Base-by-base conservation (phyloP, 495 filamentous ascomycete genomes). In the Penicillium verhagenii region DNA sequence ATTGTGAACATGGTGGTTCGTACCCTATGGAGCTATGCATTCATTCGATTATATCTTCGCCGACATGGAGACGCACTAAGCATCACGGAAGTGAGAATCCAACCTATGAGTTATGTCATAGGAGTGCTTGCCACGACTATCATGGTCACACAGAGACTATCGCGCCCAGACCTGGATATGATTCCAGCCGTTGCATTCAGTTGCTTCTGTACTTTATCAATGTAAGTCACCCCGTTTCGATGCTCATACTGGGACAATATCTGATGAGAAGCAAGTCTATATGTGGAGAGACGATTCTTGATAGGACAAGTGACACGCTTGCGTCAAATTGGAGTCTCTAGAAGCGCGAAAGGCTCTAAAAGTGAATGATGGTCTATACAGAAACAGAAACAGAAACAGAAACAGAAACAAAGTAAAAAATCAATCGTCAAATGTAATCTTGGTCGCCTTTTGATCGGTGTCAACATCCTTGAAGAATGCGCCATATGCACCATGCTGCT, bases 401-500 rank as follows among this genome's bases (percentile, higher is more conserved):
- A 33, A 14, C 11, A 50, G 9, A 35, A 35, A n/a, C 13, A 33
- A 13, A 33, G 14, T 1, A 4, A 50, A 9, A 39, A 47, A 21
- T 56, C 61, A 83, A 65, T 89, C 86, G 68, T 96, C 91, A 70
- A 97, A 97, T 29, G 80, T 90, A 65, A 97, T 97, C 79, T 96
- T 97, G 52, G 87, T 95, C 0, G 88, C 89, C 66, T 88, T 83
- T 76, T 92, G 90, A 66, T 79, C 85, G 48, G 82, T 83, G 54
- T 88, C 88, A 33, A 72, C 60, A 37, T 96, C 89, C 69, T 92
- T 96, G 77, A 84, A 95, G 64, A 96, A 97, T 1, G 90, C 89
- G 40, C 94, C 94, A 67, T 97, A 98, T 8, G 85, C 85, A 50
- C 88, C 88, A 71, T 98, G 93, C 38, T 82, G 84, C 89, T 97